These are phyloP conservation scores for Paracoccidioides brasiliensis DNA, from an alignment of 2,329 filamentous ascomycete species.

Conservation along the genomic window DNA sequence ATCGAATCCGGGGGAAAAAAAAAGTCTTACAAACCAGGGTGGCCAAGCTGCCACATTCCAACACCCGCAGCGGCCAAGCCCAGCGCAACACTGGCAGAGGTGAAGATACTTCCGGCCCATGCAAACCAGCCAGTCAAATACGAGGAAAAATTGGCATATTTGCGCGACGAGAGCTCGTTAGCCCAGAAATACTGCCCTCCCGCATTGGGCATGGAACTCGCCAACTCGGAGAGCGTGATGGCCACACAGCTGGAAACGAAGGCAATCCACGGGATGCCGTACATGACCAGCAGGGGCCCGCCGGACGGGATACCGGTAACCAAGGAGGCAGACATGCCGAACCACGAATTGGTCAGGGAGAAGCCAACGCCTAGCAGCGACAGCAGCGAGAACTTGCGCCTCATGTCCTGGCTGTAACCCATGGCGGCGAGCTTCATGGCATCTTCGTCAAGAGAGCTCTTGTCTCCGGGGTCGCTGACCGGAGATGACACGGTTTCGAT, in stretches of 20 bases:
- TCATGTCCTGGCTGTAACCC: slow-evolving; percentile 38
- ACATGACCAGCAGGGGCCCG: slow-evolving; percentile 37
- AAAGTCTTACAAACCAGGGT: slow-evolving; percentile 39
- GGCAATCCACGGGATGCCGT: slow-evolving; percentile 36
- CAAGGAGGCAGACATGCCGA: slow-evolving; percentile 37
- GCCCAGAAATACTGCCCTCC: slow-evolving; percentile 43
- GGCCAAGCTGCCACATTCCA: slow-evolving; percentile 40
- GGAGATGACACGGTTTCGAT: not conserved
- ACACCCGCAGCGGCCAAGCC: slow-evolving; percentile 36
- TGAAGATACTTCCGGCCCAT: slow-evolving; percentile 43
- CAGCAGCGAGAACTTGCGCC: slow-evolving; percentile 37
- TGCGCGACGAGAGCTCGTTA: slow-evolving; percentile 35
- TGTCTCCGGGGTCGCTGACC: not conserved
- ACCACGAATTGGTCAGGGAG: slow-evolving; percentile 41
- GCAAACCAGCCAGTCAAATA: slow-evolving; percentile 41
- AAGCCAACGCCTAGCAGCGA: slow-evolving; percentile 40
- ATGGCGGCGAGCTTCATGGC: slow-evolving; percentile 35
- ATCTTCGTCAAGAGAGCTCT: slow-evolving; percentile 21
- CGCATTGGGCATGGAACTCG: slow-evolving; percentile 38
- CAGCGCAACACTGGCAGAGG: slow-evolving; percentile 39
- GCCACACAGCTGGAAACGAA: slow-evolving; percentile 36
- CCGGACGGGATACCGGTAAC: slow-evolving; percentile 40
- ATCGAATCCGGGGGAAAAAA: not conserved
- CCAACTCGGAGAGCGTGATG: slow-evolving; percentile 35
- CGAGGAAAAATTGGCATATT: slow-evolving; percentile 33